A percentile compares a stretch with the other conserved stretches of the same genome.
Conservation (phyloP, 2,329 filamentous ascomycete species). For the Penicillium sp. region DNA sequence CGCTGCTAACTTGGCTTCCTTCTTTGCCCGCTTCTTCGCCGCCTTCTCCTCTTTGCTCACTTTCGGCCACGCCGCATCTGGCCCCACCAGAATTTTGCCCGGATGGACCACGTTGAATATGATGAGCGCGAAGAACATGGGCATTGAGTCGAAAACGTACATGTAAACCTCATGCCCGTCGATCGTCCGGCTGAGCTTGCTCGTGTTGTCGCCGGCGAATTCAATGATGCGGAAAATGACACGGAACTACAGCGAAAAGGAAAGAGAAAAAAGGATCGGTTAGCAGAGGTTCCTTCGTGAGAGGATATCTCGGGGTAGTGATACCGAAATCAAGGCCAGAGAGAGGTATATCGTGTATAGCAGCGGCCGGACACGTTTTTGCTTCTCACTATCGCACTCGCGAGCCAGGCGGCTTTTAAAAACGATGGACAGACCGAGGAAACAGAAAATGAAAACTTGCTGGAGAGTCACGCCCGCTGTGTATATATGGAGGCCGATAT, state of each 20-base stretch:
- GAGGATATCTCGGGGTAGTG: neutral
- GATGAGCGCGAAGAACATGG: conserved; percentile 7
- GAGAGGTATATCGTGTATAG: neutral
- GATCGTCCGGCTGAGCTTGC: conserved; percentile 7
- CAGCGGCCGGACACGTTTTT: neutral
- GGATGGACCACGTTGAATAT: neutral
- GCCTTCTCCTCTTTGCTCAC: neutral
- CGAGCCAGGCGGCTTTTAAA: conserved; percentile 1
- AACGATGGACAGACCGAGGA: neutral
- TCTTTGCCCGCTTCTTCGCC: neutral
- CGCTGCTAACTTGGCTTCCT: neutral
- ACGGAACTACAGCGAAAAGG: neutral
- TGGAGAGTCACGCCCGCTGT: conserved; percentile 5
- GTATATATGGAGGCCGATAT: conserved; percentile 8
- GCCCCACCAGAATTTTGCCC: neutral
- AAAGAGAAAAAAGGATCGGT: neutral
- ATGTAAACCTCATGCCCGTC: conserved; percentile 4
- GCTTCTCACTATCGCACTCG: neutral
- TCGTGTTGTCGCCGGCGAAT: conserved; percentile 7
- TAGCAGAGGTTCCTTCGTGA: neutral
- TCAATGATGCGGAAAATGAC: conserved; percentile 7
- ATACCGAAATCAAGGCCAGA: conserved; percentile 1
- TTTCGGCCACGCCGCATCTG: neutral
- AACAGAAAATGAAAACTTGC: conserved; percentile 8
- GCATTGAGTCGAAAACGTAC: conserved; percentile 8